Conservation (phyloP, 257 asterid genomes). For the Scutellaria minor region DNA sequence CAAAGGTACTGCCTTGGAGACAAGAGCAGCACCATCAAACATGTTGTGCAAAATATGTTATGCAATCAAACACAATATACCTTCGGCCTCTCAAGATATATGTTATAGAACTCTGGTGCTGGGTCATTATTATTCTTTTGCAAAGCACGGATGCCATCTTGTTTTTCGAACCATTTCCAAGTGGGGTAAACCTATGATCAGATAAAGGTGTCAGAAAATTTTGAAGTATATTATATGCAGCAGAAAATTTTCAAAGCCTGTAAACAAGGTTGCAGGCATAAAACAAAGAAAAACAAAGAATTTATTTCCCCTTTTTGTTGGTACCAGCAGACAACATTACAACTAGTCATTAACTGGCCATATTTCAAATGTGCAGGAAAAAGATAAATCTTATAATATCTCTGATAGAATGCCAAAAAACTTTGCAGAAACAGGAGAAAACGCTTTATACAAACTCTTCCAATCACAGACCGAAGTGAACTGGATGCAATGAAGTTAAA, state of each 20-base stretch:
- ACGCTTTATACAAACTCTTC: constrained; percentile 1
- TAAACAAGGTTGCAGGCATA: constrained; percentile 21
- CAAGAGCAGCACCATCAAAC: constrained; percentile 25
- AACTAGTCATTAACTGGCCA: not conserved
- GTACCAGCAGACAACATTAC: constrained; percentile 7
- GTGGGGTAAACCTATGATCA: constrained; percentile 87
- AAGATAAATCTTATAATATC: not conserved
- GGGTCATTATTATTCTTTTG: constrained; percentile 93
- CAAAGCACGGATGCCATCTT: constrained; percentile 96
- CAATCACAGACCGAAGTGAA: not conserved
- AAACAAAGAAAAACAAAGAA: not conserved
- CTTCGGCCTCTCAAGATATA: constrained; percentile 98
- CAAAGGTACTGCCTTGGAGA: not conserved
- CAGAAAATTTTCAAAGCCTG: constrained; percentile 14
- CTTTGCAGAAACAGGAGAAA: not conserved
- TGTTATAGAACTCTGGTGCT: constrained; percentile 97
- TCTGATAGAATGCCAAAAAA: not conserved
- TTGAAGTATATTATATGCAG: constrained; percentile 15
- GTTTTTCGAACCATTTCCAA: constrained; percentile 99
- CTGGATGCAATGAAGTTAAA: not conserved
- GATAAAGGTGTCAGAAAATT: constrained; percentile 30
- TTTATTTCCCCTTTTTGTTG: not conserved
- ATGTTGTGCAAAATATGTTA: constrained; percentile 16
- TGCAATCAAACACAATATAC: constrained; percentile 44
- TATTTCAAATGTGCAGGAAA: not conserved